Percentiles rank a stretch among this genome's conserved stretches.
Evolutionary conservation across 495 filamentous ascomycete genomes (phyloP).

Genomic region (Wilcoxina mikolae): DNA sequence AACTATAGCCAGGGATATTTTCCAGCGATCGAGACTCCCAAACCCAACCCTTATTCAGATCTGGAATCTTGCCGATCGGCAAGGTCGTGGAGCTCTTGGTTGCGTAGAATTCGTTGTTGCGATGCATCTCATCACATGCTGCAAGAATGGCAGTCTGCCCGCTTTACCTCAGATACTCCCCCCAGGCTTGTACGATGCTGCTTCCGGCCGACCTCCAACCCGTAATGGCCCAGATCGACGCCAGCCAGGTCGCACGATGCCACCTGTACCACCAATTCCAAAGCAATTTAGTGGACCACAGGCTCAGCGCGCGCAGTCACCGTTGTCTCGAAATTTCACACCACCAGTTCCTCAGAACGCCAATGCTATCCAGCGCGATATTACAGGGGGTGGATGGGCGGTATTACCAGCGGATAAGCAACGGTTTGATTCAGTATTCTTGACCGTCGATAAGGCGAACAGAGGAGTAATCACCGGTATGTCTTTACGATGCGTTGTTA

Average conservation of each 20-base stretch:
- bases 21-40: slow-evolving; percentile 77
- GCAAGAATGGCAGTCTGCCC: slow-evolving; percentile 65
- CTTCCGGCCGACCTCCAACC: slow-evolving; percentile 49
- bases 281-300: slow-evolving; percentile 53
- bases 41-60: slow-evolving; percentile 84
- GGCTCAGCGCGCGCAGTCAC: slow-evolving; percentile 26
- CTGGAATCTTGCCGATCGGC: slow-evolving; percentile 86
- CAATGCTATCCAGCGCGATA: slow-evolving; percentile 15
- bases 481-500: background rate
- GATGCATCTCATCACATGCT: slow-evolving; percentile 90
- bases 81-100: slow-evolving; percentile 78
- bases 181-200: slow-evolving; percentile 79
- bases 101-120: slow-evolving; percentile 91
- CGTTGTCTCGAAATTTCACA: slow-evolving; percentile 26
- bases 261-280: slow-evolving; percentile 41
- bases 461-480: slow-evolving; percentile 67
- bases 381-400: slow-evolving; percentile 50
- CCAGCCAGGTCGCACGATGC: slow-evolving; percentile 15
- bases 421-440: slow-evolving; percentile 71
- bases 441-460: slow-evolving; percentile 61
- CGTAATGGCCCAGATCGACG: slow-evolving; percentile 32
- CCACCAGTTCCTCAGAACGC: slow-evolving; percentile 18
- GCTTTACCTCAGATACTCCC: slow-evolving; percentile 71
- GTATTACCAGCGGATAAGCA: slow-evolving; percentile 69
- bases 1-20: slow-evolving; percentile 81